Evolutionary conservation across 2,329 filamentous ascomycete genomes (phyloP), one percentile per base, ranked within the genome.

Genomic region (Trichoderma semiorbis): DNA sequence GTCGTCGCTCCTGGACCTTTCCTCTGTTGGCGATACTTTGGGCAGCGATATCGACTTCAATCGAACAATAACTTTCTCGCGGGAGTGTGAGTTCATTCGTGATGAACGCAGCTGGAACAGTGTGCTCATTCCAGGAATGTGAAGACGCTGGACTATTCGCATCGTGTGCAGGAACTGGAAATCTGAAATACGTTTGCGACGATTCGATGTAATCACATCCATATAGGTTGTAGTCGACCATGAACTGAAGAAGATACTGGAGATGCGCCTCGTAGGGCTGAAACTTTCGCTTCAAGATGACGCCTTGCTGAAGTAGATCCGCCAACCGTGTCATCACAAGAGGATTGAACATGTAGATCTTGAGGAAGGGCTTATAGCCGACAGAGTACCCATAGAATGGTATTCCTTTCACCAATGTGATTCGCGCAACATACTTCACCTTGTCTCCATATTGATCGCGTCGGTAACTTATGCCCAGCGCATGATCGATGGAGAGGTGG

Each of bases 191-290:
- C 1, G 91, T 89, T 74, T 89, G 92, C 11, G 85, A 85, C 64
- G 90, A 92, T 72, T 95, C 89, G 74, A 98, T 90, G 77, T 95
- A 97, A 70, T 90, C 91, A 79, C 96, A 99, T 7, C 97, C 97
- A 80, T 97, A 98, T 75, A 99, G 85, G 79, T 98, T 99, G 84
- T 97, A 99, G 80, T 99, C 97, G 74, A 92, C 92, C 96, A 99
- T 98, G 89, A 97, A 99, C 81, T 99, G 97, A 11, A 96, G 86
- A 10, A 98, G 83, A 79, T 95, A 98, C 78, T 97, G 94, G 73
- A 98, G 81, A 79, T 99, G 97, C 21, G 93, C 94, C 82, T 99
- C 96, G 78, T 96, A 97, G 0, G 96, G 95, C 78, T 98, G 95
- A 57, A 99, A 92, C 28, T 89, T 87, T 72, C 88, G 89, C 78